phyloP scores from a whole-genome alignment of 176 grass and related monocot species.

The Musa troglodytarum region DNA sequence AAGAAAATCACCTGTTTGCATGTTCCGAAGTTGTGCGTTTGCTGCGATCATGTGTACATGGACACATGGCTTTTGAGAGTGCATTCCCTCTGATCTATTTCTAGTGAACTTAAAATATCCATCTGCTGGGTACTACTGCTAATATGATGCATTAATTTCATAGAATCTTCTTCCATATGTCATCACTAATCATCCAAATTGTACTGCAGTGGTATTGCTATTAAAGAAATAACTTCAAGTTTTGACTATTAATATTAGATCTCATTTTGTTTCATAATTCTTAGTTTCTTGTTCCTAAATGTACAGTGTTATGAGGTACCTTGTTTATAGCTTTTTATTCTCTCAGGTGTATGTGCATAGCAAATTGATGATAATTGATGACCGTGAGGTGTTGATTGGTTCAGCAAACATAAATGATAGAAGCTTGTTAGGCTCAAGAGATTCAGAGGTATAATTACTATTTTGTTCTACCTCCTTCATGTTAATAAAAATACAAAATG shows the following conservation, averaged over 20 bases:
- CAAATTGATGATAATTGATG: conserved; percentile 88
- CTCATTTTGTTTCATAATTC: conserved; percentile 3
- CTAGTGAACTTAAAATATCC: no score
- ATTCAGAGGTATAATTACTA: conserved; percentile 60
- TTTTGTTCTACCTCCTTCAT: not conserved
- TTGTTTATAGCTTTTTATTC: not conserved
- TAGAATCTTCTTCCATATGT: no score
- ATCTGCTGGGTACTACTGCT: no score
- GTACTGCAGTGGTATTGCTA: not conserved
- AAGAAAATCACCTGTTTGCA: no score
- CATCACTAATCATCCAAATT: not conserved
- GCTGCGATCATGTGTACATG: no score
- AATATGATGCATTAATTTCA: no score
- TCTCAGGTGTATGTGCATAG: conserved; percentile 80
- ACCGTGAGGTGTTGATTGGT: conserved; percentile 56
- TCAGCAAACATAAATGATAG: conserved; percentile 90
- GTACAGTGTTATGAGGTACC: not conserved
- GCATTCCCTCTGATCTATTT: no score
- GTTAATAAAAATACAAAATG: not conserved
- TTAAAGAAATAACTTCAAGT: not conserved
- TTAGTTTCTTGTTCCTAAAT: not conserved
- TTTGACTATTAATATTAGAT: not conserved
- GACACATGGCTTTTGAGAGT: no score
- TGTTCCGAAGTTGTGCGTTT: no score
- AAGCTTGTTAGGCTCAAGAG: conserved; percentile 76